Percentiles rank a stretch among this genome's conserved stretches.
Conservation (phyloP, 2,329 filamentous ascomycete species). For the Juglanconis oblonga region DNA sequence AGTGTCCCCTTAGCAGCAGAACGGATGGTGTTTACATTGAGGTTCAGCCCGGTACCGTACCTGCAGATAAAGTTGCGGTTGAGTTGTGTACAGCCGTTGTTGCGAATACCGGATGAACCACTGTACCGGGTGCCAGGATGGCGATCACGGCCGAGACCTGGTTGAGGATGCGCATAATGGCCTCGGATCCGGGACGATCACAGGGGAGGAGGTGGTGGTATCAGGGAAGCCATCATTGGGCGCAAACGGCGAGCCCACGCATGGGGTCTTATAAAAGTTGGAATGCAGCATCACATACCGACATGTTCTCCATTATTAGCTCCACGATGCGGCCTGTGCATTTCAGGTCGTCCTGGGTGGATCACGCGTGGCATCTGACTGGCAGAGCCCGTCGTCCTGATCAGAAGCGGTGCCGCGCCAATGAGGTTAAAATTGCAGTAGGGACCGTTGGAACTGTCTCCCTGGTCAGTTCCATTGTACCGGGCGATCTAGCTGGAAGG, state of each 20-base stretch:
- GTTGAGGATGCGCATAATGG: neutral
- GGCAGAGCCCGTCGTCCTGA: neutral
- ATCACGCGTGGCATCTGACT: neutral
- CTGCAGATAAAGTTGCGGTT: constrained; percentile 4
- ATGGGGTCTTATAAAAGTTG: neutral
- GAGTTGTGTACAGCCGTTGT: neutral
- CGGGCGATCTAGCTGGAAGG: neutral
- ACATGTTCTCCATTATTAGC: no score
- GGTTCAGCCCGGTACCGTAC: neutral
- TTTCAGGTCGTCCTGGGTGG: neutral
- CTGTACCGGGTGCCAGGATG: neutral
- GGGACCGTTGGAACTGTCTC: neutral
- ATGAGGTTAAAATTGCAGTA: neutral
- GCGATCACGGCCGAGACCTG: neutral
- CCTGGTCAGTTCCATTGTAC: neutral
- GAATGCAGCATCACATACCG: neutral
- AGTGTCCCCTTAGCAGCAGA: neutral
- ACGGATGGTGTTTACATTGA: neutral
- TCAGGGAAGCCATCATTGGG: neutral
- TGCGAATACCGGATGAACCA: neutral
- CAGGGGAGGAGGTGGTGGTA: neutral
- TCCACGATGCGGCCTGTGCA: neutral
- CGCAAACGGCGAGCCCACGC: neutral
- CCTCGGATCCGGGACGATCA: neutral
- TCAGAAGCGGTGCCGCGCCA: neutral